Base-by-base conservation (phyloP, 78 protist genomes). In the Dictyostelium citrinum region DNA sequence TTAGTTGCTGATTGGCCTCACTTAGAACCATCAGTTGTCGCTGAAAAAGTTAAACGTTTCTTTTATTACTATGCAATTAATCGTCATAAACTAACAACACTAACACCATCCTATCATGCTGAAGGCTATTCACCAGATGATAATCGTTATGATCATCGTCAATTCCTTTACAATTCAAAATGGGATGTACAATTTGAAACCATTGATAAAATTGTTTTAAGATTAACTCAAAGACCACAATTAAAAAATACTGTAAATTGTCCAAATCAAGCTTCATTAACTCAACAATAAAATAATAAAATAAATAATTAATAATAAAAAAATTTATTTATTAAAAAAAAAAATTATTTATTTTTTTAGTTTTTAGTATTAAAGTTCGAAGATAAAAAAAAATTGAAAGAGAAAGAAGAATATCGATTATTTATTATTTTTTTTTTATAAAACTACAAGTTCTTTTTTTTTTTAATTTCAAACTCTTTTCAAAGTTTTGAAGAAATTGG, bases 71-170 rank as follows among this genome's bases (percentile, higher is more conserved):
- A 98, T 72, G 67, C 97, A 29, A 91, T 91, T 81, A 98, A 98
- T 81, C 79, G 99, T 29, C 98, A 97, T 72, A 95, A 95, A 70
- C 60, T 95, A 92, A 98, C 99, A 27, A 95, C 96, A 20, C 37
- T 98, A 39, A 97, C 99, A 17, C 99, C 99, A 2, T 31, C 98
- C 4, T 96, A 96, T 72, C 99, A 98, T 81, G 97, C 97, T 3
- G 99, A 96, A 58, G 45, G 74, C 1, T 96, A 97, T 78, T 49
- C 95, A 22, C 98, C 98, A 3, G 99, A 98, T 29, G 99, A 97
- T 91, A 97, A 97, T 82, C 91, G 98, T 37, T 97, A 70, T 77
- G 98, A 97, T 80, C 95, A 95, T 55, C 79, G 98, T 14, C 98
- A 90, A 46, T 97, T 98, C 85, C 70, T 97, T 29, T 96, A 96